These are phyloP conservation scores for Coniferiporia sulphurascens DNA, from an alignment of 1,284 basidiomycete genomes.

Conservation along the genomic window DNA sequence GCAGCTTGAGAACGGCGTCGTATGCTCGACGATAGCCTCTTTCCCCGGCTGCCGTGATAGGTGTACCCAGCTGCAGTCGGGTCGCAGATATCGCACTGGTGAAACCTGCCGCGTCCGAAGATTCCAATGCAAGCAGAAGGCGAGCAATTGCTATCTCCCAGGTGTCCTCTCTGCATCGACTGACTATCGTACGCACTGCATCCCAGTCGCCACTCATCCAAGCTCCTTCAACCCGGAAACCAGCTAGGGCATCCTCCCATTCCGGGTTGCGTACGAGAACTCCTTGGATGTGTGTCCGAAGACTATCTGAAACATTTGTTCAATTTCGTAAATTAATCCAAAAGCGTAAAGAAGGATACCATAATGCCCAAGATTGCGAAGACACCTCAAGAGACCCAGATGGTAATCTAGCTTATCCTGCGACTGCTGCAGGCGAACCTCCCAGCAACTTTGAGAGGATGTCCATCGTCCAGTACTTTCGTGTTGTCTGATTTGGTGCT, in stretches of 20 bases:
- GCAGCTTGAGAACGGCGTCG: conserved; percentile 82
- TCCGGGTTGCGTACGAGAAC: conserved; percentile 82
- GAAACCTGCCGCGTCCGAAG: conserved; percentile 44
- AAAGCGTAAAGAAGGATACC: conserved; percentile 46
- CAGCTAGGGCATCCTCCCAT: conserved; percentile 77
- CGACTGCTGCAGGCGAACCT: conserved; percentile 88
- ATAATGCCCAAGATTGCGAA: conserved; percentile 95
- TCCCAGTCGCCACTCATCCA: conserved; percentile 96
- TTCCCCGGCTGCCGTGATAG: conserved; percentile 76
- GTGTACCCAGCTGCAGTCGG: conserved; percentile 73
- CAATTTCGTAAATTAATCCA: not conserved
- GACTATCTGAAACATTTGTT: conserved; percentile 61
- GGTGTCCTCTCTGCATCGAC: conserved; percentile 42
- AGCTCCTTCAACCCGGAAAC: conserved; percentile 90
- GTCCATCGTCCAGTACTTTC: conserved; percentile 98
- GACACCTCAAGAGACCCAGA: conserved; percentile 85
- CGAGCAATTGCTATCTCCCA: conserved; percentile 77
- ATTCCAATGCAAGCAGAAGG: conserved; percentile 77
- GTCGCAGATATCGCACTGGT: conserved; percentile 56
- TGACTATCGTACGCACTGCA: conserved; percentile 62
- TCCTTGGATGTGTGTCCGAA: conserved; percentile 93
- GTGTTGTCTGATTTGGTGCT: conserved; percentile 97
- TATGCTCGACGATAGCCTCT: conserved; percentile 85
- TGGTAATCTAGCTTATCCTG: conserved; percentile 90
- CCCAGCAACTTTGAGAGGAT: conserved; percentile 99